Evolutionary conservation across 345 rosid species (phyloP).

Genomic region (Citrus sp.): DNA sequence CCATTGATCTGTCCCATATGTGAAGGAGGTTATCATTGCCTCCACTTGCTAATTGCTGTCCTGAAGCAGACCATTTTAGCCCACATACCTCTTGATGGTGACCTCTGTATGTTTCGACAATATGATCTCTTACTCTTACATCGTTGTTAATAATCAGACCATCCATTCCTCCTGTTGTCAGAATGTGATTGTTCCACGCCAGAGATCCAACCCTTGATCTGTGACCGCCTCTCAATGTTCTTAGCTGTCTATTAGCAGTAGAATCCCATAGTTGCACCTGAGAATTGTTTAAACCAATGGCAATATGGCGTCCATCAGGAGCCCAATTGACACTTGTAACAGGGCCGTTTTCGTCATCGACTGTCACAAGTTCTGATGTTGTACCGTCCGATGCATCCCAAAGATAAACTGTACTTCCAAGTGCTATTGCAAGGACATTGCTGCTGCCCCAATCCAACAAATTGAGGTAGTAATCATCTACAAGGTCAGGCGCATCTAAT

Average conservation of each 20-base stretch:
- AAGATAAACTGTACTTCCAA: constrained; percentile 35
- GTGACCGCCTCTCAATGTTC: constrained; percentile 44
- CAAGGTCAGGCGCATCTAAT: constrained; percentile 49
- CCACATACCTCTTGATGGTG: constrained; percentile 54
- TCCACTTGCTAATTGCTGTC: constrained; percentile 52
- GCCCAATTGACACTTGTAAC: constrained; percentile 59
- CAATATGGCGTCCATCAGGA: constrained; percentile 45
- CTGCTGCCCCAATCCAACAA: constrained; percentile 51
- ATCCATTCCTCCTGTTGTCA: constrained; percentile 53
- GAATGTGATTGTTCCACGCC: constrained; percentile 53
- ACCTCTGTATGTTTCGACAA: constrained; percentile 43
- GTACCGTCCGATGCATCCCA: constrained; percentile 52
- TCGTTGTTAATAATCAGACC: constrained; percentile 45
- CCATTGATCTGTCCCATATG: constrained; percentile 49
- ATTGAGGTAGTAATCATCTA: constrained; percentile 50
- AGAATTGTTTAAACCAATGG: constrained; percentile 47
- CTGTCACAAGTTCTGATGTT: constrained; percentile 47
- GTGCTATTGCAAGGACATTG: constrained; percentile 42
- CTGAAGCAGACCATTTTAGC: constrained; percentile 53
- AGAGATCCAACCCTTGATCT: constrained; percentile 38
- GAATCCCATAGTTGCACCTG: constrained; percentile 55
- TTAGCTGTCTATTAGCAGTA: constrained; percentile 25
- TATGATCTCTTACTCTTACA: constrained; percentile 40
- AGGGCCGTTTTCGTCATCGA: constrained; percentile 41
- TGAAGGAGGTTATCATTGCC: constrained; percentile 45